Percentiles rank a stretch among this genome's conserved stretches.
Conservation (phyloP, 495 filamentous ascomycete species). For the Amorphotheca resinae region DNA sequence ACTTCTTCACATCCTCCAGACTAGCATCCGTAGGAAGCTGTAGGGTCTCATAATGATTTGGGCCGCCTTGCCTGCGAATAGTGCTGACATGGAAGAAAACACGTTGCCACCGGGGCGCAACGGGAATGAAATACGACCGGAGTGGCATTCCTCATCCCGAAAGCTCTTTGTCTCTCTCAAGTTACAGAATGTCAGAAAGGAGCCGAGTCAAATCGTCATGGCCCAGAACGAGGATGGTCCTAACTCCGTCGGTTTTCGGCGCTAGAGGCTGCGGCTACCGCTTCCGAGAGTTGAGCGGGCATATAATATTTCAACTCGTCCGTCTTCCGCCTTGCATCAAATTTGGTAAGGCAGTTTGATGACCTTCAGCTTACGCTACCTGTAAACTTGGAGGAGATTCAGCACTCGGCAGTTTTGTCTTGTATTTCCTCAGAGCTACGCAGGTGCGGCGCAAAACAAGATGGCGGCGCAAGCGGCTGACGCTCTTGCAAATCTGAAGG, state of each 20-base stretch:
- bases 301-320: too few species aligned
- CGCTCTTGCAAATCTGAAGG: slow-evolving; percentile 36
- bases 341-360: too few species aligned
- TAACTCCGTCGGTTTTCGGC: neutral
- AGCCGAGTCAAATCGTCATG: neutral
- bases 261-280: neutral
- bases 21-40: slow-evolving; percentile 56
- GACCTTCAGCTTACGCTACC: too few species aligned
- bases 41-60: slow-evolving; percentile 69
- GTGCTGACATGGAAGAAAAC: slow-evolving; percentile 31
- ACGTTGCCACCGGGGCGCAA: slow-evolving; percentile 11
- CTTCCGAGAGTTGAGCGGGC: neutral
- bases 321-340: too few species aligned
- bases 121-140: slow-evolving; percentile 18
- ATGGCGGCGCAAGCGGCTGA: slow-evolving; percentile 45
- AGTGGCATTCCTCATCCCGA: slow-evolving; percentile 21
- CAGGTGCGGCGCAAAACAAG: slow-evolving; percentile 7
- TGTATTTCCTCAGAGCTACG: neutral
- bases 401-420: neutral
- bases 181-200: neutral
- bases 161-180: neutral
- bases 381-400: neutral
- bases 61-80: slow-evolving; percentile 20
- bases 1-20: slow-evolving; percentile 75
- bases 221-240: neutral